Evolutionary conservation across 129 eudicot genomes (phyloP), one percentile per base, ranked within the genome.

Genomic region (Arctium minus): DNA sequence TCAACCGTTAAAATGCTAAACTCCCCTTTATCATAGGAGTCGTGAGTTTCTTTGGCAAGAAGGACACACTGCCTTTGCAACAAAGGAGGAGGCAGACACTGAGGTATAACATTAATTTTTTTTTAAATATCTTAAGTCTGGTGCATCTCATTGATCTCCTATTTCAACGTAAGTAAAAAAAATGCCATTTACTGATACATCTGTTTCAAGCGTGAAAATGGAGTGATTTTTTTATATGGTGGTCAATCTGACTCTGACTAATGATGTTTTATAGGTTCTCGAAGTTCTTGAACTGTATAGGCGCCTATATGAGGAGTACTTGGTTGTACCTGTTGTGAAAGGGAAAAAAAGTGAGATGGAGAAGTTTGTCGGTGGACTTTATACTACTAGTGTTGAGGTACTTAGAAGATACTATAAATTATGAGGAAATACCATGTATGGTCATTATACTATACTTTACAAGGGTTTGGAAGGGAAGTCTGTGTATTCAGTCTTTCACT

Each of bases 301-400:
- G 65, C 91, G 94, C 4, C 80, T 94, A 73, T 94, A 94, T 82
- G 98, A 94, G 88, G 97, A 94, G 64, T 92, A 86, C 82, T 76
- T 94, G 87, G 97, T 97, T 50, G 91, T 94, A 76, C 98, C 97
- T 37, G 96, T 94, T 60, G 89, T 90, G 53, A 94, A 94, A 87
- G 97, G 97, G 65, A 90, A 89, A 85, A 94, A 94, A 72, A 94
- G 98, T 76, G 98, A 94, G 84, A 80, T 87, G 73, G 98, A 94
- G 87, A 94, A 94, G 88, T 92, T 94, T 86, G 98, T 97, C 82
- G 97, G 98, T 80, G 98, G 98, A 40, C 94, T 90, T 67, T 94
- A 94, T 72, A 92, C 98, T 22, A 94, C 97, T 32, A 92, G 92
- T 68, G 97, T 94, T 84, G 98, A 94, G 98, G 98, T 90, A 85